A percentile compares a stretch with the other conserved stretches of the same genome.
Evolutionary conservation across 2,329 filamentous ascomycete genomes (phyloP).

Genomic region (Zasmidium citrigriseum): DNA sequence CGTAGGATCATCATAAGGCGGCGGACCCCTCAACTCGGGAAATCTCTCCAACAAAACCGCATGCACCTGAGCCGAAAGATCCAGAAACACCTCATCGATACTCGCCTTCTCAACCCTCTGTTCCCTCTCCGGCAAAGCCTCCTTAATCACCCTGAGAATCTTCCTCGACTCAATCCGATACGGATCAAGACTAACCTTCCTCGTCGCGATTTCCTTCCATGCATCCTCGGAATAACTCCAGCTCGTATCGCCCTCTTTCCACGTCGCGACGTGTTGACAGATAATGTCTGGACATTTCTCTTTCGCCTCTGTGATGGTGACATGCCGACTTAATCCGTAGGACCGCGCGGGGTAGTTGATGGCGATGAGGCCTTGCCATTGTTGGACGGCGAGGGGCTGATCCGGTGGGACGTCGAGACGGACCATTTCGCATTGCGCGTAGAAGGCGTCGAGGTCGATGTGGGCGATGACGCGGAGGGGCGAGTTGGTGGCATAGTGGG

Average conservation of each 20-base stretch:
- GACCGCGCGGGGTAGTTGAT: conserved; percentile 90
- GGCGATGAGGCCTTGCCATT: conserved; percentile 93
- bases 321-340: conserved; percentile 77
- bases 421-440: conserved; percentile 90
- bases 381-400: conserved; percentile 85
- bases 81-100: conserved; percentile 94
- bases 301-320: conserved; percentile 76
- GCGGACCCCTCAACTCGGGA: conserved; percentile 66
- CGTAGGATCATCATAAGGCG: conserved; percentile 70
- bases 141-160: conserved; percentile 79
- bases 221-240: conserved; percentile 91
- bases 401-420: conserved; percentile 73
- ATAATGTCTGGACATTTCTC: conserved; percentile 84
- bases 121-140: conserved; percentile 62
- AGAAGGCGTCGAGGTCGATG: conserved; percentile 96
- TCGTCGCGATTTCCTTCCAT: conserved; percentile 73
- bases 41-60: conserved; percentile 72
- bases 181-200: conserved; percentile 93
- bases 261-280: conserved; percentile 91
- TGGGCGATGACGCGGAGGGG: conserved; percentile 87
- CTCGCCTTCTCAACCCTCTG: conserved; percentile 89
- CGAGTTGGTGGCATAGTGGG: conserved; percentile 67
- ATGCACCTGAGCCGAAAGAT: conserved; percentile 84
- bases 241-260: conserved; percentile 84
- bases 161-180: conserved; percentile 82